Evolutionary conservation across 495 filamentous ascomycete genomes (phyloP), one percentile per base, ranked within the genome.

Genomic region (Talaromyces wortmannii): DNA sequence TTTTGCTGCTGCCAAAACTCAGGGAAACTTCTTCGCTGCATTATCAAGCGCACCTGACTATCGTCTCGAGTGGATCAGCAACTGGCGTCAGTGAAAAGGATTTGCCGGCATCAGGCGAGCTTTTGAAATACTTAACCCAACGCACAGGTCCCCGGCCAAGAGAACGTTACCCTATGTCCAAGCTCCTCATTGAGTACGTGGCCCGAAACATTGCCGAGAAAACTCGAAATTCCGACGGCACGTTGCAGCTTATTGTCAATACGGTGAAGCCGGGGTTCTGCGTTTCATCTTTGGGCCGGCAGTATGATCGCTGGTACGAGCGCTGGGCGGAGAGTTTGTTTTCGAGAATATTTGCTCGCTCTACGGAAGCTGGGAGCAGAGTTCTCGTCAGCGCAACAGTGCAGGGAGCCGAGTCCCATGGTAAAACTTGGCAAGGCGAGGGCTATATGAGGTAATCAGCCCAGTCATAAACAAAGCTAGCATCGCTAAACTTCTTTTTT

Each of bases 1-100:
- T 83, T 15, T 63, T 84, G 0, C 61, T 88, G 17, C 68, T 88
- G 2, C 82, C 82, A 2, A 75, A 72, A 52, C 57, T 78, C 16
- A 56, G 60, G 42, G 64, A 55, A 6, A 64, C 63, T 40, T 59
- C 65, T 12, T 60, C 63, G 3, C 31, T 33, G 2, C 53, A 64
- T 2, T 57, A 67, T 1, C 67, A 69, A 16, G 57, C 69, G 0
- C 73, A 76, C 57, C 53, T 76, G 5, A 65, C 63, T 0, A 62
- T 72, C 8, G 72, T 76, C 13, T 74, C 75, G 1, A 76, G 73
- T 44, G 70, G 73, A 51, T 68, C 72, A 49, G 73, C 73, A 49
- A 63, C 66, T 10, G 69, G 70, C 0, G 71, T 71, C 31, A 68
- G 64, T 16, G 61, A 67, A 1, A 61, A 68, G 48, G 66, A 60